Evolutionary conservation across 345 rosid species (phyloP).

Genomic region (Eucalyptus curtisii): DNA sequence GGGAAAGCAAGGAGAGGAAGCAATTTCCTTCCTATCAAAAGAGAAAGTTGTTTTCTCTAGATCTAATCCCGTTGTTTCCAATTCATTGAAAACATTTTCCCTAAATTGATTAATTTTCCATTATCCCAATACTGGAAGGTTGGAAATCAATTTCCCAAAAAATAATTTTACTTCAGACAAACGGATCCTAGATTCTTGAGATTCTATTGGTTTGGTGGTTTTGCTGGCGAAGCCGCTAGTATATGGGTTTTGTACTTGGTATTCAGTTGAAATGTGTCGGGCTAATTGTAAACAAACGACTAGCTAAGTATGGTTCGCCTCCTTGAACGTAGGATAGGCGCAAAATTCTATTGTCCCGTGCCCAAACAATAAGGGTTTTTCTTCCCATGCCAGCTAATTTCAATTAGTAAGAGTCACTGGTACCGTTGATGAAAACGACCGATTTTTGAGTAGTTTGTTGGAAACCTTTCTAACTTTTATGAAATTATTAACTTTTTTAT

Average conservation of each 20-base stretch:
- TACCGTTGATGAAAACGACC: rapidly evolving
- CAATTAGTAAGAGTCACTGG: background rate
- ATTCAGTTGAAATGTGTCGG: background rate
- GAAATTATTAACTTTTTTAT: background rate
- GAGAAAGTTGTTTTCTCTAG: too few relatives aligned
- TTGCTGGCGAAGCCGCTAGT: background rate
- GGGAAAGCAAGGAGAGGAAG: too few relatives aligned
- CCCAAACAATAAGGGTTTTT: background rate
- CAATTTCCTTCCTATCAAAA: too few relatives aligned
- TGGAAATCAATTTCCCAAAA: background rate
- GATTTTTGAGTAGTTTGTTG: background rate
- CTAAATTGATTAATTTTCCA: rapidly evolving
- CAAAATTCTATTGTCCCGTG: background rate
- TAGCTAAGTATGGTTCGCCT: background rate
- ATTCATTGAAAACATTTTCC: background rate
- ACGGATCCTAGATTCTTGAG: background rate
- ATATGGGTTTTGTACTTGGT: rapidly evolving
- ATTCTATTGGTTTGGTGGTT: background rate
- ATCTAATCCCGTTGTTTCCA: too few relatives aligned
- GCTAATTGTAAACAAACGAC: background rate
- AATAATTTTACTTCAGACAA: background rate
- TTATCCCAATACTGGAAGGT: too few relatives aligned
- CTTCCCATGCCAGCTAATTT: background rate
- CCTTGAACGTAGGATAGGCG: background rate
- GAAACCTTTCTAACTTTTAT: background rate